Conservation (phyloP, 2,329 filamentous ascomycete genomes). For the Epichloe aotearoae region DNA sequence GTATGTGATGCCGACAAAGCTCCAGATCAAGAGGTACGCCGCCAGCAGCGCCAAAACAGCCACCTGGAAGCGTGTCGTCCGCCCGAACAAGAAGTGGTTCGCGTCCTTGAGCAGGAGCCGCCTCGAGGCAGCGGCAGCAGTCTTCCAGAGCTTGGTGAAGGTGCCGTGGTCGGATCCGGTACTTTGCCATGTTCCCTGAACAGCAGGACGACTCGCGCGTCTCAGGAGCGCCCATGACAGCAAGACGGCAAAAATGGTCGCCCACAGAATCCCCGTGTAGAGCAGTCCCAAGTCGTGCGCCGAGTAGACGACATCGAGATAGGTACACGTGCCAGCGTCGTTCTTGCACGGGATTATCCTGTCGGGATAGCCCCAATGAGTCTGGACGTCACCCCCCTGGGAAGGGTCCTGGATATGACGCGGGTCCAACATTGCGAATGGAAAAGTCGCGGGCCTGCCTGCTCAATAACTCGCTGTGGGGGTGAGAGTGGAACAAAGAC, state of each 20-base stretch:
- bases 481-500: too few relatives aligned
- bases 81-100: conserved; percentile 45
- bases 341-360: conserved; percentile 31
- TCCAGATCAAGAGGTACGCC: conserved; percentile 53
- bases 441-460: too few relatives aligned
- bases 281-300: conserved; percentile 37
- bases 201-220: conserved; percentile 13
- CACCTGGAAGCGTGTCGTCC: conserved; percentile 56
- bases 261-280: conserved; percentile 38
- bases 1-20: conserved; percentile 57
- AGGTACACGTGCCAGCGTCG: conserved; percentile 33
- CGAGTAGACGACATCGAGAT: conserved; percentile 37
- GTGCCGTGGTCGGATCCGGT: conserved; percentile 8
- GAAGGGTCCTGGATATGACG: conserved; percentile 30
- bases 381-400: conserved; percentile 20
- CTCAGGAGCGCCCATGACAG: conserved; percentile 26
- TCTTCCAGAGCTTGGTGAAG: conserved; percentile 17
- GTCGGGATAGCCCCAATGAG: conserved; percentile 35
- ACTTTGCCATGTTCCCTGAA: conserved; percentile 7
- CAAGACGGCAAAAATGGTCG: conserved; percentile 29
- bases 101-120: conserved; percentile 49
- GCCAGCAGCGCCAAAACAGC: conserved; percentile 42
- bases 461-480: too few relatives aligned
- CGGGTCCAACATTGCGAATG: conserved; percentile 8
- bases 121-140: conserved; percentile 24